phyloP scores from a whole-genome alignment of 768 basidiomycete genomes.

The Mrakia hoshinonis region DNA sequence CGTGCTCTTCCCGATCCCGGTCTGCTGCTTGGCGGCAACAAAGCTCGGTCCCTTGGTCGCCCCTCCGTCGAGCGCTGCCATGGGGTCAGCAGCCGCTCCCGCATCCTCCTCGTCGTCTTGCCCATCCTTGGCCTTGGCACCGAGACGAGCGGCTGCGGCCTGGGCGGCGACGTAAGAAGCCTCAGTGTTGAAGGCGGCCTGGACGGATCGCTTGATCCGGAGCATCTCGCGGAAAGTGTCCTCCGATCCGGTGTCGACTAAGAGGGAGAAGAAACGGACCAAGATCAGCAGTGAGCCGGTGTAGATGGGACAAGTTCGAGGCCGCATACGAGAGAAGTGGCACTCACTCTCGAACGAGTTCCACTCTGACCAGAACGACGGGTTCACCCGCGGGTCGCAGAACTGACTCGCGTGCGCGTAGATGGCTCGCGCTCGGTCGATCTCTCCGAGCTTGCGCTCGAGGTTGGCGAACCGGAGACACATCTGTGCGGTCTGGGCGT shows the following conservation, averaged over 20 bases:
- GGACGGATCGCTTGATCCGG: slow-evolving; percentile 63
- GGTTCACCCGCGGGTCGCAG: slow-evolving; percentile 81
- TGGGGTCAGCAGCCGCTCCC: slow-evolving; percentile 55
- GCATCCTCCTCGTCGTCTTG: slow-evolving; percentile 42
- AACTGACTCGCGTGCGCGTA: slow-evolving; percentile 98
- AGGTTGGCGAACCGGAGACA: slow-evolving; percentile 90
- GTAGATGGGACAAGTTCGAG: neutral
- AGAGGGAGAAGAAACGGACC: neutral
- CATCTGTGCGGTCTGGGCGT: slow-evolving; percentile 93
- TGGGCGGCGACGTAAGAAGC: slow-evolving; percentile 73
- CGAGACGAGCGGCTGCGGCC: slow-evolving; percentile 62
- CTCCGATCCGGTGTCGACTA: slow-evolving; percentile 89
- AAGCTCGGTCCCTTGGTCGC: slow-evolving; percentile 54
- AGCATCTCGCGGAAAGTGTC: slow-evolving; percentile 73
- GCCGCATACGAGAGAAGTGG: too few relatives aligned
- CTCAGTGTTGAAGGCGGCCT: slow-evolving; percentile 98
- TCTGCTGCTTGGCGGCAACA: slow-evolving; percentile 43
- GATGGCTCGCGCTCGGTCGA: slow-evolving; percentile 90
- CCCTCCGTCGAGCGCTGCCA: slow-evolving; percentile 56
- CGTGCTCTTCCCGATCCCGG: slow-evolving; percentile 21
- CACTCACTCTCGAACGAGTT: slow-evolving; percentile 73
- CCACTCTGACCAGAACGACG: slow-evolving; percentile 95
- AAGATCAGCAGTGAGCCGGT: neutral
- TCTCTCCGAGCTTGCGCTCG: slow-evolving; percentile 96
- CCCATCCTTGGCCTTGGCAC: slow-evolving; percentile 47